Evolutionary conservation across 345 rosid species (phyloP).

Genomic region (Heritiera fomes): DNA sequence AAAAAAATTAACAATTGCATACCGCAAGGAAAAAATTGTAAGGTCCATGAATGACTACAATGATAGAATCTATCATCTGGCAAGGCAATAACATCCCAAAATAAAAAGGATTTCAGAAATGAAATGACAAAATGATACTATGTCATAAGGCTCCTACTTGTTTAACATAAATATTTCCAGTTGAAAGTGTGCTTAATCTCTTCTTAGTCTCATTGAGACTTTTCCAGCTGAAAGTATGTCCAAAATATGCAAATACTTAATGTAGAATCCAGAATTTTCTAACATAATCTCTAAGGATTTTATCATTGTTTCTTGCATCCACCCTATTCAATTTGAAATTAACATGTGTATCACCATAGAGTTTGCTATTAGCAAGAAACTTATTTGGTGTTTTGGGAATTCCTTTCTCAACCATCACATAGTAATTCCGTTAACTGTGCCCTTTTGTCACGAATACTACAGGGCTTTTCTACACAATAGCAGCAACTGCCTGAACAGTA

Average conservation of each 20-base stretch:
- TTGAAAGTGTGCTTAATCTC: background rate
- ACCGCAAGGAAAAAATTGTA: background rate
- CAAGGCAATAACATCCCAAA: background rate
- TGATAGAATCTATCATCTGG: background rate
- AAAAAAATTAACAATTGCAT: background rate
- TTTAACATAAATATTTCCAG: background rate
- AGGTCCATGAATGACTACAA: background rate
- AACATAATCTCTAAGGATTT: background rate
- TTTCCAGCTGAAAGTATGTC: background rate
- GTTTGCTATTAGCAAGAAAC: background rate
- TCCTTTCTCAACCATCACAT: background rate
- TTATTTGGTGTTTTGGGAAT: background rate
- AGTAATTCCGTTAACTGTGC: background rate
- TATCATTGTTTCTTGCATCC: background rate
- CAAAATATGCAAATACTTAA: conserved; percentile 1
- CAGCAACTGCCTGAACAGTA: background rate
- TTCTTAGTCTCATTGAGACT: background rate
- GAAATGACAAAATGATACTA: background rate
- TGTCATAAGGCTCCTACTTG: background rate
- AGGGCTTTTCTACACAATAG: background rate
- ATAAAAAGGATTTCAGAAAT: background rate
- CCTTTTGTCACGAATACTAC: background rate
- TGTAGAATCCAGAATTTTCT: background rate
- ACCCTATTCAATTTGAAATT: background rate
- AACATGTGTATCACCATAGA: background rate